Evolutionary conservation across 176 grass and related monocot species (phyloP).

Genomic region (Microstegium vimineum): DNA sequence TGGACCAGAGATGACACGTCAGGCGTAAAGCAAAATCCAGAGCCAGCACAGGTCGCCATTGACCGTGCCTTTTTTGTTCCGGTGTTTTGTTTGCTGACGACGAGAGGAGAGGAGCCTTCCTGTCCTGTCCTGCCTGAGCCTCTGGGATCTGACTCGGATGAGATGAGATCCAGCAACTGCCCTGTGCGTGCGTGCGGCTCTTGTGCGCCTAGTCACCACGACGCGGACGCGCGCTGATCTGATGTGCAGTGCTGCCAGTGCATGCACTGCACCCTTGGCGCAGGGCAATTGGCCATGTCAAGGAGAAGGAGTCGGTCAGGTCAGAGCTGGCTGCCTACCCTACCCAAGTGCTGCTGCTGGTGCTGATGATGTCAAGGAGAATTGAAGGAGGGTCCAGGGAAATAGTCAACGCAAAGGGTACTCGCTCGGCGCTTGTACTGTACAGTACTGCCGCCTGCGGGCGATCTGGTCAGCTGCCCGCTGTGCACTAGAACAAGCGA

Average conservation of each 20-base stretch:
- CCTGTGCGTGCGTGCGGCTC: neutral
- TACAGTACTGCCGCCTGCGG: neutral
- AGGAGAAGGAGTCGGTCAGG: neutral
- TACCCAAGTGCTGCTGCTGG: no score
- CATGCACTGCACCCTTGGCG: neutral
- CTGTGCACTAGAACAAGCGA: neutral
- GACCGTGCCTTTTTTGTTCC: neutral
- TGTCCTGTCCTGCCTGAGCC: neutral
- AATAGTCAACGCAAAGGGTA: neutral
- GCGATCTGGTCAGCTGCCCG: neutral
- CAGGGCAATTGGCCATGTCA: neutral
- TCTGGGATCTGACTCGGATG: constrained; percentile 14
- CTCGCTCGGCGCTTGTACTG: neutral
- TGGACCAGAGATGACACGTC: neutral
- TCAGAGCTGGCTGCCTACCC: neutral
- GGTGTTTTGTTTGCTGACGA: neutral
- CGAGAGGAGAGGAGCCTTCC: neutral
- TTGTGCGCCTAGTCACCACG: neutral
- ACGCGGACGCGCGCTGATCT: neutral
- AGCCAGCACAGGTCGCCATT: neutral
- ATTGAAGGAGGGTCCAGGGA: neutral
- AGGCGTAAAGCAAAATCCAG: no score
- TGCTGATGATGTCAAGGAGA: neutral
- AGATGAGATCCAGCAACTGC: neutral
- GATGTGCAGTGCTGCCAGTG: neutral